These are phyloP conservation scores for Paramecium biaurelia DNA, from an alignment of 73 alveolate species.

Conservation along the genomic window DNA sequence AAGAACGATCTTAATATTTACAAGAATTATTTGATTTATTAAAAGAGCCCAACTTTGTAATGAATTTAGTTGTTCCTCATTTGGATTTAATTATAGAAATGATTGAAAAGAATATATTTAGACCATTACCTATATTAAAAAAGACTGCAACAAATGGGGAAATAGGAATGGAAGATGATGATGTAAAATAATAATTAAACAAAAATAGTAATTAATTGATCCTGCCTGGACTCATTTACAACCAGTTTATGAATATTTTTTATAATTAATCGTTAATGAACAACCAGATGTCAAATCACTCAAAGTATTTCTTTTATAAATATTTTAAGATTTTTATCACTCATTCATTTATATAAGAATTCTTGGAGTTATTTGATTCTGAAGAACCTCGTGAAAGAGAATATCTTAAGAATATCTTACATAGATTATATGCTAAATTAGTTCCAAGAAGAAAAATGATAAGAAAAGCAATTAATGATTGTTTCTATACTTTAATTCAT, in stretches of 20 bases:
- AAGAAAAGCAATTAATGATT: constrained; percentile 87
- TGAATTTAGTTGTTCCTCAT: constrained; percentile 78
- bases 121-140: constrained; percentile 86
- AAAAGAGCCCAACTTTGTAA: constrained; percentile 77
- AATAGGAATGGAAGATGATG: constrained; percentile 68
- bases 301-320: constrained; percentile 62
- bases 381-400: constrained; percentile 84
- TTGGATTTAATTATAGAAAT: constrained; percentile 83
- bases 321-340: constrained; percentile 64
- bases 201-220: constrained; percentile 54
- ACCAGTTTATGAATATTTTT: constrained; percentile 80
- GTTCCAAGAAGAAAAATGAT: constrained; percentile 88
- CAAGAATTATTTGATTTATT: constrained; percentile 76
- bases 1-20: constrained; percentile 76
- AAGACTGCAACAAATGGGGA: constrained; percentile 66
- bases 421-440: constrained; percentile 87
- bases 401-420: constrained; percentile 82
- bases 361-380: constrained; percentile 79
- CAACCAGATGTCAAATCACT: constrained; percentile 73
- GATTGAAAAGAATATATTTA: constrained; percentile 89
- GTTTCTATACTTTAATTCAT: constrained; percentile 85
- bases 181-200: neutral
- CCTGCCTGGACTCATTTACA: constrained; percentile 85
- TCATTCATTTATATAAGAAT: constrained; percentile 74
- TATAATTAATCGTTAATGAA: constrained; percentile 74